Base-by-base conservation (phyloP, 1,284 basidiomycete genomes). In the Ustilago shanxiensis region DNA sequence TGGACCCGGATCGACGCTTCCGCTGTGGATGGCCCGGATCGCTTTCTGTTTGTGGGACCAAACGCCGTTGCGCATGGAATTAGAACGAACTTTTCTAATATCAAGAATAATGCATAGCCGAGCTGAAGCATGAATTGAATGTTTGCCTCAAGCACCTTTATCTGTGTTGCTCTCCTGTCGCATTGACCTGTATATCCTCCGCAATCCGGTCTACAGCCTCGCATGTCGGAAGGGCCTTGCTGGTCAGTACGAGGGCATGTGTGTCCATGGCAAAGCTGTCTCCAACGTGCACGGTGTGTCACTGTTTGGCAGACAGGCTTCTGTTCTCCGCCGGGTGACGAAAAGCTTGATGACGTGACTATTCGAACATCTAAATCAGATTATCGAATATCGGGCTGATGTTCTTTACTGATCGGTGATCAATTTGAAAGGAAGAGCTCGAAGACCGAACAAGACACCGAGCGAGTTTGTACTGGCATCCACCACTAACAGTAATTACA, bases 371-470 rank as follows among this genome's bases (percentile, higher is more conserved):
- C 11, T 8, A 49, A 49, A 18, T 33, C n/a, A n/a, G n/a, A n/a
- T 31, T 29, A n/a, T 18, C 31, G 41, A 57, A 37, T 3, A 55
- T 55, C 53, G 53, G 53, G 53, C 18, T 45, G 24, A 14, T 1
- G 4, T 47, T 3, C 37, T 39, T 39, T 14, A 7, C 14, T 6
- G 10, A 37, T 50, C 41, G 47, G 47, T 22, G 22, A 29, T 26
- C 22, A 39, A 49, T 39, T 37, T 44, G 41, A 44, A 7, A n/a
- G n/a, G 6, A 0, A 16, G 37, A n/a, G 16, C 11, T 22, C 49
- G 49, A 53, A 41, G 51, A 55, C 67, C 67, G 67, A 60, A 20
- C 52, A 57, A 70, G 53, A 65, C 57, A 49, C 47, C 62, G 68
- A 65, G 54, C 60, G n/a, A 55, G 51, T 54, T 63, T 49, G 31